Evolutionary conservation across 768 basidiomycete genomes (phyloP), one percentile per base, ranked within the genome.

Genomic region (Boletus huronensis): DNA sequence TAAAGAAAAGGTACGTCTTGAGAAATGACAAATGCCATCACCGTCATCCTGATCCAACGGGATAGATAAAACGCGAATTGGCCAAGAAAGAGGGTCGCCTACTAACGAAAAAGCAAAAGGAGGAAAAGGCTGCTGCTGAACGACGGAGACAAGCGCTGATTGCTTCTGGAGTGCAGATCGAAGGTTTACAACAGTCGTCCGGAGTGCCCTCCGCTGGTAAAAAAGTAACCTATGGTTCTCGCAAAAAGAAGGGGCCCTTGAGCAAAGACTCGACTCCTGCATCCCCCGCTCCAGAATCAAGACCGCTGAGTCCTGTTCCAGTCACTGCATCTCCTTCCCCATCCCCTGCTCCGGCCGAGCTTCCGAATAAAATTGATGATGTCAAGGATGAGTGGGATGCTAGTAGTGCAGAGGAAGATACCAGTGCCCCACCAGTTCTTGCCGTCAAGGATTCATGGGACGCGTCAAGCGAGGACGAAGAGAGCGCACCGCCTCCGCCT

Each of bases 51-150:
- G 36, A 49, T 32, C 39, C 10, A n/a, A 28, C 43, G 42, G 48
- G 46, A 50, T 65, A 95, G 93, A 87, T 83, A 42, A 97, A 96
- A 72, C 85, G 84, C 48, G 95, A 97, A 63, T 69, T 88, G 48
- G 87, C 90, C 14, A 93, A 90, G 80, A 96, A 94, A 70, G 95
- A 98, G 74, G 97, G 97, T 23, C 83, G 89, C 43, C 75, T 96
- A 25, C 79, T 98, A 47, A 98, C 96, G n/a, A 94, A 96, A 72
- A 97, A 95, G 73, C 95, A 98, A 70, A 96, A 93, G 72, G 89
- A 92, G 65, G 95, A 98, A 69, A 86, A 81, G 62, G 90, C 89
- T 21, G 88, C 85, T 60, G 94, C 93, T 3, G 95, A 98, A 70
- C 83, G 92, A 29, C 86, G 94, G 52, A 90, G 85, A 67, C 84